Evolutionary conservation across 192 early-diverging fungal species (phyloP), one percentile per base, ranked within the genome.

Genomic region (Umbelopsis ramanniana): DNA sequence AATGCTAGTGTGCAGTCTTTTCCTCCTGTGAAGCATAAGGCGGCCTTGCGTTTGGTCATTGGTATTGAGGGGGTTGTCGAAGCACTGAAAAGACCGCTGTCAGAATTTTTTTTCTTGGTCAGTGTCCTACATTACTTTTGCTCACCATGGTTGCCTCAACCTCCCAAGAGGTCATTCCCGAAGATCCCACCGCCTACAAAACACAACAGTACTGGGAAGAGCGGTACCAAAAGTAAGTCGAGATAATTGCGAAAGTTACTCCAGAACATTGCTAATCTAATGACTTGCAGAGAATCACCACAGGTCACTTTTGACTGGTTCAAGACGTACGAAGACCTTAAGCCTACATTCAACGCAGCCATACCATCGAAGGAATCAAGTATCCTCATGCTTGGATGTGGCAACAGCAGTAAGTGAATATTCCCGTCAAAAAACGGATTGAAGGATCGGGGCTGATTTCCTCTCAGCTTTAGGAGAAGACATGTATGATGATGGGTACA

Each of bases 341-440:
- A 90, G 69, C 86, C 87, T 52, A 74, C 91, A 48, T 76, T 94
- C 22, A 78, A 76, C 67, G 52, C 81, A 73, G 69, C 82, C 35
- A 83, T 93, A 45, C 76, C 76, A 26, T 72, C 83, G 52, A 86
- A 86, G 66, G 79, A 83, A 52, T 80, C 84, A 21, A 81, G 80
- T 48, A 90, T 96, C 54, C 77, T 96, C 70, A 93, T 95, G 89
- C 84, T 95, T 2, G 95, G 95, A 19, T 93, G 93, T 69, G 94
- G 95, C n/a, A 95, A 96, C 74, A 90, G 89, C 35, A 89, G 82
- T 86, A 79, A 37, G 75, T 76, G 23, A 26, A 45, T 24, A 0
- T 26, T 6, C 24, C 4, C 0, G 21, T n/a, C 4, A 21, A 11
- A 67, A 10, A 35, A 23, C 12, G 29, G 38, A 4, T 15, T 48